These are phyloP conservation scores for Mycena polygramma DNA, from an alignment of 768 basidiomycete genomes.

Conservation along the genomic window DNA sequence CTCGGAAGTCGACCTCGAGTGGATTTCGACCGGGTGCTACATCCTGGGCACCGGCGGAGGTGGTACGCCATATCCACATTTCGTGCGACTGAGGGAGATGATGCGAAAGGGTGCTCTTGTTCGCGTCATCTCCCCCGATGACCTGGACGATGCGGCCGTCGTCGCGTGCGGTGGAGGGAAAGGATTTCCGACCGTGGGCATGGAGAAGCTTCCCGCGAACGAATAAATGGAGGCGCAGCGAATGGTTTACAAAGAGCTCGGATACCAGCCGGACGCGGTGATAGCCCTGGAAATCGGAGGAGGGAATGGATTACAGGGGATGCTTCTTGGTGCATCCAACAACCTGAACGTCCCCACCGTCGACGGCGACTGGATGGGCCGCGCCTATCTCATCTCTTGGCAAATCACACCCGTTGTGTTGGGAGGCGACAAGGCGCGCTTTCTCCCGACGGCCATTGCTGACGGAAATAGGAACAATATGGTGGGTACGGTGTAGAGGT, in stretches of 20 bases:
- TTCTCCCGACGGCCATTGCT: constrained; percentile 50
- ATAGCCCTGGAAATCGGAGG: constrained; percentile 54
- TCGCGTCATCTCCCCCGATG: constrained; percentile 54
- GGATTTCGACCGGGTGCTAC: constrained; percentile 68
- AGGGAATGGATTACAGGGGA: constrained; percentile 52
- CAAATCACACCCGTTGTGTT: constrained; percentile 39
- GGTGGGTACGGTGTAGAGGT: constrained; percentile 16
- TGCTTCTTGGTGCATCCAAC: constrained; percentile 26
- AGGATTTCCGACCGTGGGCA: constrained; percentile 53
- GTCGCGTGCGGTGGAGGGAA: constrained; percentile 55
- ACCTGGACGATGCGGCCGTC: constrained; percentile 53
- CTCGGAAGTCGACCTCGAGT: constrained; percentile 57
- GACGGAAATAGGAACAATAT: constrained; percentile 55
- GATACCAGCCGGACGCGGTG: constrained; percentile 44
- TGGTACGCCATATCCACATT: constrained; percentile 62
- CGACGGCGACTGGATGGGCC: constrained; percentile 55
- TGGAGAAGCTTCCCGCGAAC: constrained; percentile 53
- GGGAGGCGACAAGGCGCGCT: constrained; percentile 39
- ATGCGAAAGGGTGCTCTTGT: constrained; percentile 57
- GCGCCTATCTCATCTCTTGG: constrained; percentile 57
- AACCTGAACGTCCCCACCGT: constrained; percentile 42
- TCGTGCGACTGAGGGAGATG: constrained; percentile 60
- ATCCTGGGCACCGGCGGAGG: constrained; percentile 70
- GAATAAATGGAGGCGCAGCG: constrained; percentile 45
- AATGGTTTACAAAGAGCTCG: constrained; percentile 36